Evolutionary conservation across 805 yeast species (phyloP).

Genomic region (Schwanniomyces vanrijiae): DNA sequence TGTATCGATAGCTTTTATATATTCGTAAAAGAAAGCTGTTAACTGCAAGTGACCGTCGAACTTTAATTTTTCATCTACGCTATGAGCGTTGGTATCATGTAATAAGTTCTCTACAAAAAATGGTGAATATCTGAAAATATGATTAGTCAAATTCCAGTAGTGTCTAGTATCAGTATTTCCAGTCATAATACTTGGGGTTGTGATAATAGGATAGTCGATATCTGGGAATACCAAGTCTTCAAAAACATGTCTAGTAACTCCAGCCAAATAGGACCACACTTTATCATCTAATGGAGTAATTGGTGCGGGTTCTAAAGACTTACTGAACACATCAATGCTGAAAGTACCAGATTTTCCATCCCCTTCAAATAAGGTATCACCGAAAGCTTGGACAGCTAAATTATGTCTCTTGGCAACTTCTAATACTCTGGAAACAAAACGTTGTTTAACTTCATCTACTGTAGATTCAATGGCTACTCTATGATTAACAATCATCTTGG

Average conservation of each 20-base stretch:
- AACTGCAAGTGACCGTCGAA: slow-evolving; percentile 35
- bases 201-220: slow-evolving; percentile 27
- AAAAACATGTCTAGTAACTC: slow-evolving; percentile 60
- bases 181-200: slow-evolving; percentile 51
- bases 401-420: slow-evolving; percentile 26
- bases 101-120: slow-evolving; percentile 10
- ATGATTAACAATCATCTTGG: slow-evolving; percentile 30
- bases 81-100: slow-evolving; percentile 27
- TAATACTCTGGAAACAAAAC: slow-evolving; percentile 20
- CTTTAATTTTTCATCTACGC: slow-evolving; percentile 34
- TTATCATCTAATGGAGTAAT: slow-evolving; percentile 41
- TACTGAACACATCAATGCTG: slow-evolving; percentile 7
- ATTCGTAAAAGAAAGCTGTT: slow-evolving; percentile 42
- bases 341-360: slow-evolving; percentile 16
- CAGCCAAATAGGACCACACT: slow-evolving; percentile 59
- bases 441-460: slow-evolving; percentile 19
- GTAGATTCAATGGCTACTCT: slow-evolving; percentile 32
- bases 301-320: slow-evolving; percentile 45
- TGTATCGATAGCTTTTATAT: slow-evolving; percentile 42
- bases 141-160: slow-evolving; percentile 55
- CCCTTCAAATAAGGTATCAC: slow-evolving; percentile 12
- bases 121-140: slow-evolving; percentile 53
- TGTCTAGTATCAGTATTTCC: slow-evolving; percentile 65
- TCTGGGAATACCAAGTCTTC: slow-evolving; percentile 50
- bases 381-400: slow-evolving; percentile 23